Evolutionary conservation across 306 rosid genomes (phyloP).

Genomic region (Canavalia gladiata): DNA sequence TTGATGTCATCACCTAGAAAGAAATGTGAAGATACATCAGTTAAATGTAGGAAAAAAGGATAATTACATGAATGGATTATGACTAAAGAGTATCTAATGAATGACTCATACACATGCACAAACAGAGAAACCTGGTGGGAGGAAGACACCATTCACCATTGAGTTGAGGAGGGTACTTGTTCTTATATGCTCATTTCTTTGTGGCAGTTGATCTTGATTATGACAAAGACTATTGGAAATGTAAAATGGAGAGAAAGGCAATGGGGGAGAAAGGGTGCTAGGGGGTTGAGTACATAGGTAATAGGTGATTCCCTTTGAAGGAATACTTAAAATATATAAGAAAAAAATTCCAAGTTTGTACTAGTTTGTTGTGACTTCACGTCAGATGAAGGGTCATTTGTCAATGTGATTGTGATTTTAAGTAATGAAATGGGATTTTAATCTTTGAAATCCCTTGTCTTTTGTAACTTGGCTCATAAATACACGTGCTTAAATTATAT

Average conservation of each 20-base stretch:
- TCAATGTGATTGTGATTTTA: constrained; percentile 44
- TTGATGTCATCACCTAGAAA: constrained; percentile 40
- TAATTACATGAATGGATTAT: not conserved
- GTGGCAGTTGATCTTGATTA: constrained; percentile 40
- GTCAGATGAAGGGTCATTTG: constrained; percentile 55
- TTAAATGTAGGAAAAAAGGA: constrained; percentile 1
- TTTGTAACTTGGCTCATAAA: constrained; percentile 27
- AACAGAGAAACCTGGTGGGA: constrained; percentile 25
- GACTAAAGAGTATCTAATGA: not conserved
- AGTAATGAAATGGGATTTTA: not conserved
- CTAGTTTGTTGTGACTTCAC: constrained; percentile 63
- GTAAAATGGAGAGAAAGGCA: constrained; percentile 44
- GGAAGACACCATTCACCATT: constrained; percentile 7
- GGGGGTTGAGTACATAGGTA: constrained; percentile 40
- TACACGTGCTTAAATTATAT: constrained; percentile 48
- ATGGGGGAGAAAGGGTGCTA: constrained; percentile 20
- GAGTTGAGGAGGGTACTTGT: constrained; percentile 23
- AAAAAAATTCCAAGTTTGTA: constrained; percentile 26
- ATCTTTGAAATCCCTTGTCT: constrained; percentile 37
- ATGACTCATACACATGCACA: constrained; percentile 26
- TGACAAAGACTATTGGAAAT: constrained; percentile 35
- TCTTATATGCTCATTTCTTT: constrained; percentile 36
- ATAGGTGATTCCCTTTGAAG: constrained; percentile 65
- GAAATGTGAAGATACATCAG: constrained; percentile 20
- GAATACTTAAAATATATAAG: constrained; percentile 52